Conservation (phyloP, 2,329 filamentous ascomycete genomes). For the Paecilomyces variotii region DNA sequence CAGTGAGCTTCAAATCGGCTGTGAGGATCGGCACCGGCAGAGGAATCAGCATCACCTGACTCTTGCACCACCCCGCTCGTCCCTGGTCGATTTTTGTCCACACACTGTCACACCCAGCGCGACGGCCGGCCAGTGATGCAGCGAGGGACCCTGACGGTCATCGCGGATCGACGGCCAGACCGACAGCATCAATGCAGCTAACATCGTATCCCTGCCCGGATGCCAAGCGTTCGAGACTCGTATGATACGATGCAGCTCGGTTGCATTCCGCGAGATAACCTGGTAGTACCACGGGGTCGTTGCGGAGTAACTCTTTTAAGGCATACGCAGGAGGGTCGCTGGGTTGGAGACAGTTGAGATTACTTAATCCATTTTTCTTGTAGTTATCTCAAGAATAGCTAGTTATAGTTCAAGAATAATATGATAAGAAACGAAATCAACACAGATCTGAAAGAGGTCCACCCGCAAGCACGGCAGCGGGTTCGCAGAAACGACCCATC, state of each 20-base stretch:
- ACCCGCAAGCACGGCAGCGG: background rate
- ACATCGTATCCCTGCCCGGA: background rate
- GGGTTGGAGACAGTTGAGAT: background rate
- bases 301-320: too few relatives aligned
- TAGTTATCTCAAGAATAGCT: background rate
- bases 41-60: background rate
- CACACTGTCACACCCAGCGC: too few relatives aligned
- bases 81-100: background rate
- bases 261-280: too few relatives aligned
- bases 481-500: background rate
- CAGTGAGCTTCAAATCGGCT: too few relatives aligned
- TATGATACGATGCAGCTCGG: background rate
- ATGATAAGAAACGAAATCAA: background rate
- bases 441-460: background rate
- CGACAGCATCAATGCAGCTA: background rate
- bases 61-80: background rate
- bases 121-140: background rate
- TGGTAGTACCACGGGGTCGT: too few relatives aligned
- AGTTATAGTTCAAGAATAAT: background rate
- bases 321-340: too few relatives aligned
- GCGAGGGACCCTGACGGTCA: background rate
- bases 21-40: too few relatives aligned
- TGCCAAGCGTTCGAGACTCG: background rate
- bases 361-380: background rate
- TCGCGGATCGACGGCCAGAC: background rate